Conservation (phyloP, 768 basidiomycete species). For the Pulveroboletus sp. region DNA sequence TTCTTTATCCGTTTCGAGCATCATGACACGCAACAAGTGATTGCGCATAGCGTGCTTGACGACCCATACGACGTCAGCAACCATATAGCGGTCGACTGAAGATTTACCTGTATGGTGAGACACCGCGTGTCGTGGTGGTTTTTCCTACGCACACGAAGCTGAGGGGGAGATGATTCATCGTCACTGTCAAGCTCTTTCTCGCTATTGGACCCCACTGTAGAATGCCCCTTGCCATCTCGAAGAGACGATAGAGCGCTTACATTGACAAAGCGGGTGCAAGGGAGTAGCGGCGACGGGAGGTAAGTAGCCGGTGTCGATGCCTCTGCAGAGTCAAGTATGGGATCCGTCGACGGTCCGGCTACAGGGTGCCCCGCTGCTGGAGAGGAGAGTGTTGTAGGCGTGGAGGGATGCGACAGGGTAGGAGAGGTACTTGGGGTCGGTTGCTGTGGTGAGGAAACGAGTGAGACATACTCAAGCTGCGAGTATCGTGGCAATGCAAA, state of each 20-base stretch:
- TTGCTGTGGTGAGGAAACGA: slow-evolving; percentile 19
- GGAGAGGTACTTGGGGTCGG: slow-evolving; percentile 30
- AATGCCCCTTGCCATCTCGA: slow-evolving; percentile 27
- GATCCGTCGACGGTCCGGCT: slow-evolving; percentile 6
- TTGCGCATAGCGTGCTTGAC: slow-evolving; percentile 64
- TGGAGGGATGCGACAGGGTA: slow-evolving; percentile 26
- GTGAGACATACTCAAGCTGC: slow-evolving; percentile 5
- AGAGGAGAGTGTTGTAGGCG: slow-evolving; percentile 21
- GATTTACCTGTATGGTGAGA: slow-evolving; percentile 61
- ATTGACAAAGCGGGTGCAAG: slow-evolving; percentile 19
- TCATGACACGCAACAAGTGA: slow-evolving; percentile 60
- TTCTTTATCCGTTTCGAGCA: slow-evolving; percentile 47
- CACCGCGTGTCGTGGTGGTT: slow-evolving; percentile 63
- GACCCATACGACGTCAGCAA: slow-evolving; percentile 5
- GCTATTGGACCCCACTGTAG: slow-evolving; percentile 30
- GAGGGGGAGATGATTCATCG: slow-evolving; percentile 31
- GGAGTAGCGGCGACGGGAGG: slow-evolving; percentile 16
- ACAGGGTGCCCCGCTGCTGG: slow-evolving; percentile 10
- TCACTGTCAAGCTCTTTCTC: slow-evolving; percentile 35
- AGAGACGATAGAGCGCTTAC: slow-evolving; percentile 10
- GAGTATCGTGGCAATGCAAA: slow-evolving; percentile 2
- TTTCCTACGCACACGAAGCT: slow-evolving; percentile 39
- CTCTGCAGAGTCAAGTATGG: neutral
- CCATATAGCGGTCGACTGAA: neutral
- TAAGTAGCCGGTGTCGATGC: slow-evolving; percentile 1